Percentiles rank a stretch among this genome's conserved stretches.
These are phyloP conservation scores for Scheffersomyces titani DNA, from an alignment of 1,139 yeast genomes.

Conservation along the genomic window DNA sequence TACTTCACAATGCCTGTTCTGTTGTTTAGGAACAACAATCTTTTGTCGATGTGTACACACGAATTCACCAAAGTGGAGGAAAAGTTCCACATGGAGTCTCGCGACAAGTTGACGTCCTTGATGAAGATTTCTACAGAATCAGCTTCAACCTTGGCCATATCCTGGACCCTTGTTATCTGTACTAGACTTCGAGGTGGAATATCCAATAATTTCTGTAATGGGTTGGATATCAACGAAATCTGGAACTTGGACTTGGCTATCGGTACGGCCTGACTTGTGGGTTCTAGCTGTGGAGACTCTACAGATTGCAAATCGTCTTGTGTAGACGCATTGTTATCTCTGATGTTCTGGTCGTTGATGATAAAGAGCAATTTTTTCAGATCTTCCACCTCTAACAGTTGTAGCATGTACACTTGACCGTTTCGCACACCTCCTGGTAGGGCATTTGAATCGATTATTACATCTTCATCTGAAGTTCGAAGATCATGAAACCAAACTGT, in stretches of 20 bases:
- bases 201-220: conserved; percentile 62
- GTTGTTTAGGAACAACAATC: conserved; percentile 61
- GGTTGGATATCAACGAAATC: conserved; percentile 64
- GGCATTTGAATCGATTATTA: conserved; percentile 58
- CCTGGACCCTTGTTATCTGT: conserved; percentile 44
- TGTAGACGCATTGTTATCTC: conserved; percentile 3
- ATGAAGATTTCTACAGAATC: conserved; percentile 82
- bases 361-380: conserved; percentile 31
- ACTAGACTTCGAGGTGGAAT: conserved; percentile 68
- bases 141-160: conserved; percentile 54
- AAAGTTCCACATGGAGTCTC: conserved; percentile 94
- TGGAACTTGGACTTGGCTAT: conserved; percentile 23
- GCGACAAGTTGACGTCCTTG: conserved; percentile 75
- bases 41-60: conserved; percentile 70
- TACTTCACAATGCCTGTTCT: conserved; percentile 62
- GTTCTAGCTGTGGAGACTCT: background rate
- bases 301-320: conserved; percentile 1
- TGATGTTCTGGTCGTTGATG: conserved; percentile 19
- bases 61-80: conserved; percentile 61
- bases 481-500: conserved; percentile 78
- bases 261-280: background rate
- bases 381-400: conserved; percentile 24
- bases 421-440: conserved; percentile 58
- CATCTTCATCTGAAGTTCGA: conserved; percentile 57
- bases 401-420: conserved; percentile 77